Evolutionary conservation across 805 yeast genomes (phyloP), one percentile per base, ranked within the genome.

Genomic region (Candida insectorum): DNA sequence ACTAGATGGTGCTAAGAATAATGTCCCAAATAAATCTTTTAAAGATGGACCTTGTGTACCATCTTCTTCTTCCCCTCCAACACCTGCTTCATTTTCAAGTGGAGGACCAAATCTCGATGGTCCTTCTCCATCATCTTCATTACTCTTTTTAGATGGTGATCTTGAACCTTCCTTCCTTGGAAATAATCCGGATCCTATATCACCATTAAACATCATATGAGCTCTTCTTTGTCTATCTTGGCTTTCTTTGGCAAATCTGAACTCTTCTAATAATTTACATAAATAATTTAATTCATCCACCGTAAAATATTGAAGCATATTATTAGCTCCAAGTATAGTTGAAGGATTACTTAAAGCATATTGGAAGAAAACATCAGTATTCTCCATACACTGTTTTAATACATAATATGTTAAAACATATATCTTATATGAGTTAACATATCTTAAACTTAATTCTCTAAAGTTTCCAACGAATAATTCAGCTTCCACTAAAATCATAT

Each of bases 401-500:
- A 63, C 64, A 40, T 62, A 62, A 40, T 56, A 61, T 6, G 68
- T 54, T 56, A 66, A 61, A 27, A 65, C 68, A 36, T 64, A 62
- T 10, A 66, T 44, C 39, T 56, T 54, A 50, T 65, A 65, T 2
- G 71, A 64, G 39, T 64, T 66, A 33, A 61, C 53, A 43, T 66
- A 65, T 4, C 54, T 54, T 14, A 51, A 39, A 41, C 70, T 59
- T 41, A 66, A 51, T 21, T 53, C 54, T 16, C 65, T 30, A 48
- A 66, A 66, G 40, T 62, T 60, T 2, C 72, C 71, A 20, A 65
- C 69, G 41, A 65, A 66, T 6, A 65, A 45, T 31, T 65, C 72
- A 1, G 71, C 62, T 33, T 66, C 71, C 1, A 53, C 36, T 18
- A 66, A 43, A 9, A 60, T 52, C 23, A 58, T 47, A 10, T 45